Conservation (phyloP, 768 basidiomycete species). For the Panaeolus papilionaceus region DNA sequence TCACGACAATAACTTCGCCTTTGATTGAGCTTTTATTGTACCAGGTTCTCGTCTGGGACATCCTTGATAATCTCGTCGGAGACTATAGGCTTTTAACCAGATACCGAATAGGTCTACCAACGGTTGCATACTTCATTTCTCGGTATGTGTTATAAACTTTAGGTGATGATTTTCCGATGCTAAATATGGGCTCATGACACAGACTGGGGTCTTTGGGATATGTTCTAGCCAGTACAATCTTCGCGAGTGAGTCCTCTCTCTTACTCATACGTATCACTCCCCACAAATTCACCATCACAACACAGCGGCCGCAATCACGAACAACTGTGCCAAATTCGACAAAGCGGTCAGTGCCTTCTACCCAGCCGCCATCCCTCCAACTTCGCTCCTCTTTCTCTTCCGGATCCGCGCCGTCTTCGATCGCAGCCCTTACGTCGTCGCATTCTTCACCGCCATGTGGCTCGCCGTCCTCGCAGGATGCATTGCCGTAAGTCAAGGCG, state of each 20-base stretch:
- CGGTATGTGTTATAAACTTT: slow-evolving; percentile 16
- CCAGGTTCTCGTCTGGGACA: slow-evolving; percentile 34
- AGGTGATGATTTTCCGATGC: not conserved
- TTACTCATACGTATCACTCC: not conserved
- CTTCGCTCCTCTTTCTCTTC: slow-evolving; percentile 35
- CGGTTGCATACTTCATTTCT: slow-evolving; percentile 29
- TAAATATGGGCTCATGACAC: not conserved
- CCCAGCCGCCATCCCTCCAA: slow-evolving; percentile 25
- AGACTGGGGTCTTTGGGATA: slow-evolving; percentile 23
- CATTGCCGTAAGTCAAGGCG: slow-evolving; percentile 32
- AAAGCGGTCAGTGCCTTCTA: slow-evolving; percentile 23
- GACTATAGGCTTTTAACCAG: slow-evolving; percentile 28
- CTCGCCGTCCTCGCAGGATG: slow-evolving; percentile 32
- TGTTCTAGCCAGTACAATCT: slow-evolving; percentile 24
- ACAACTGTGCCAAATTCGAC: slow-evolving; percentile 22
- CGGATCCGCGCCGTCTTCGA: slow-evolving; percentile 32
- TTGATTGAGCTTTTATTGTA: no score
- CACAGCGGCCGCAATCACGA: slow-evolving; percentile 15
- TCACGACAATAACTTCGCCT: no score
- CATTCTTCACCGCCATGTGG: slow-evolving; percentile 36
- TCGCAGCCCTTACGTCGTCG: slow-evolving; percentile 24
- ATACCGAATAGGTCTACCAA: slow-evolving; percentile 24
- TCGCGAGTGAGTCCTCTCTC: slow-evolving; percentile 23
- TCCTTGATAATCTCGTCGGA: slow-evolving; percentile 25
- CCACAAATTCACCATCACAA: slow-evolving; percentile 14